Percentiles rank a stretch among this genome's conserved stretches.
Evolutionary conservation across 1,284 basidiomycete species (phyloP).

Genomic region (Macrocystidia cucumis): DNA sequence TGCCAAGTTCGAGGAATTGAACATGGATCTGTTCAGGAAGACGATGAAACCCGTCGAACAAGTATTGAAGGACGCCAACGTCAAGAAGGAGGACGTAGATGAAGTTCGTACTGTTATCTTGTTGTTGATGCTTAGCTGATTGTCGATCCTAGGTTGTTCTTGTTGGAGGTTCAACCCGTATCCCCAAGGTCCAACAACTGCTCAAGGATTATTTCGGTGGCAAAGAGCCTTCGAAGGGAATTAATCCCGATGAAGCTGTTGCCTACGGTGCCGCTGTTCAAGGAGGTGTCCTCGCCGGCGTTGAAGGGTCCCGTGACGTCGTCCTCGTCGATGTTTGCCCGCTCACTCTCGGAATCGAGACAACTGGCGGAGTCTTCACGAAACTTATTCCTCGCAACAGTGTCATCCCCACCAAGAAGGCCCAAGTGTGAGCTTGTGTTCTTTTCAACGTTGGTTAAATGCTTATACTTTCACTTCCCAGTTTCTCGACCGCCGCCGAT

Average conservation of each 20-base stretch:
- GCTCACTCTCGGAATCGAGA: constrained; percentile 95
- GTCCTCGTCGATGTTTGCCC: constrained; percentile 96
- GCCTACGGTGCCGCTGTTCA: constrained; percentile 98
- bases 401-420: constrained; percentile 96
- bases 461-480: constrained; percentile 16
- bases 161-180: constrained; percentile 97
- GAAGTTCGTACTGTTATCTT: constrained; percentile 47
- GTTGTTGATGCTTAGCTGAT: not conserved
- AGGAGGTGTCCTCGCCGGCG: constrained; percentile 92
- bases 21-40: constrained; percentile 98
- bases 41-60: constrained; percentile 99
- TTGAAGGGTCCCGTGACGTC: constrained; percentile 77
- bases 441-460: not conserved
- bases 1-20: constrained; percentile 98
- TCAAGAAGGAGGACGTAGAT: constrained; percentile 96
- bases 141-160: constrained; percentile 56
- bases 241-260: constrained; percentile 94
- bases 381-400: constrained; percentile 97
- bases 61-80: constrained; percentile 94
- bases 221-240: constrained; percentile 89
- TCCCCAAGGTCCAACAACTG: constrained; percentile 96
- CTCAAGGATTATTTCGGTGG: constrained; percentile 90
- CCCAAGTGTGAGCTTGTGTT: constrained; percentile 61
- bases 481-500: constrained; percentile 94
- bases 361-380: constrained; percentile 97